Percentiles rank a stretch among this genome's conserved stretches.
Conservation (phyloP, 1,284 basidiomycete species). For the Sanghuangporus weigelae region DNA sequence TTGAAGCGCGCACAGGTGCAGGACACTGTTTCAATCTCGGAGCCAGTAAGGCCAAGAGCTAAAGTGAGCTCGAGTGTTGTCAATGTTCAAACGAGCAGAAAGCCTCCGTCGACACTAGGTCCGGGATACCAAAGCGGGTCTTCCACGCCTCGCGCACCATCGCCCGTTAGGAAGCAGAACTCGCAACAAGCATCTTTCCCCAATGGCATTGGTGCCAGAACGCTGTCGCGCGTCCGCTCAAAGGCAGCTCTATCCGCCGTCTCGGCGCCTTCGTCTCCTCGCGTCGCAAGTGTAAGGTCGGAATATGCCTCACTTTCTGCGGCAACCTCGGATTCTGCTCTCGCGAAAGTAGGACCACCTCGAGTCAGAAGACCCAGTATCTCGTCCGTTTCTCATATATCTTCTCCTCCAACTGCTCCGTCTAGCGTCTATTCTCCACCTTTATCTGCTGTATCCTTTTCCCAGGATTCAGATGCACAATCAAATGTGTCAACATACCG, state of each 20-base stretch:
- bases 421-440: neutral
- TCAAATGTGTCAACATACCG: constrained; percentile 27
- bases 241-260: constrained; percentile 22
- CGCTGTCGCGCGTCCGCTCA: constrained; percentile 19
- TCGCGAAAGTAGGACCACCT: constrained; percentile 4
- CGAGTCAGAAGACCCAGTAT: constrained; percentile 16
- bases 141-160: constrained; percentile 31
- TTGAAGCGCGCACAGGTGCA: constrained; percentile 34
- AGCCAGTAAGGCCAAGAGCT: constrained; percentile 41
- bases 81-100: constrained; percentile 35
- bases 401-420: constrained; percentile 6
- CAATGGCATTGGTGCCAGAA: constrained; percentile 21
- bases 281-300: constrained; percentile 1
- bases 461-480: constrained; percentile 5
- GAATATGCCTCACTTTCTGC: constrained; percentile 4
- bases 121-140: constrained; percentile 21
- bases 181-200: constrained; percentile 17
- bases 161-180: constrained; percentile 36
- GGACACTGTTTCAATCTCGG: constrained; percentile 30
- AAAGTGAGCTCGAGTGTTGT: constrained; percentile 53
- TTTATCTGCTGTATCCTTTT: constrained; percentile 7
- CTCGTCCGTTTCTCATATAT: constrained; percentile 16
- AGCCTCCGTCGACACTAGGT: constrained; percentile 28
- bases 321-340: constrained; percentile 8
- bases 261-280: constrained; percentile 12